Conservation (phyloP, 495 filamentous ascomycete genomes). For the Penicillium goetzii region DNA sequence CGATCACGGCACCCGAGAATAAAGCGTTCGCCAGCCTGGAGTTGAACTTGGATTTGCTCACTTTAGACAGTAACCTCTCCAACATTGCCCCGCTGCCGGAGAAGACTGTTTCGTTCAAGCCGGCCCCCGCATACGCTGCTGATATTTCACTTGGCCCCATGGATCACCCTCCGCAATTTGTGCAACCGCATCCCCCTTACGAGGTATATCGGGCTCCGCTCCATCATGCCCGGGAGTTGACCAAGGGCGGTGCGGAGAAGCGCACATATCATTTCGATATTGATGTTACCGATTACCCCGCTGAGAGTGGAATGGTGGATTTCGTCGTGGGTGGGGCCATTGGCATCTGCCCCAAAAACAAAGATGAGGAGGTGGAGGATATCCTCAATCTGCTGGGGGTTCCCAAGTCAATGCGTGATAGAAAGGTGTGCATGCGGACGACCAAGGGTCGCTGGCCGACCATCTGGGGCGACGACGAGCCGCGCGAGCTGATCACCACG, state of each 20-base stretch:
- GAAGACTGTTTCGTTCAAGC: conserved; percentile 69
- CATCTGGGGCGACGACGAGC: conserved; percentile 92
- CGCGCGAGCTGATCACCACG: conserved; percentile 83
- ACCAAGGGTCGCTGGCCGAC: conserved; percentile 89
- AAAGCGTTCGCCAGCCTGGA: conserved; percentile 78
- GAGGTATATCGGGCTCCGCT: conserved; percentile 86
- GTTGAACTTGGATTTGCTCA: conserved; percentile 75
- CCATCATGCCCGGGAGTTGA: conserved; percentile 81
- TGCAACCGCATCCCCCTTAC: conserved; percentile 94
- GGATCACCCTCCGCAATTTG: conserved; percentile 79
- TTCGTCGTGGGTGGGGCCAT: conserved; percentile 97
- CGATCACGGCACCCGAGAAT: conserved; percentile 65
- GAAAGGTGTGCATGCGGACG: conserved; percentile 76
- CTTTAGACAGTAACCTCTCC: conserved; percentile 67
- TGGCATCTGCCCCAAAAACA: conserved; percentile 87
- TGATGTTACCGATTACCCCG: conserved; percentile 93
- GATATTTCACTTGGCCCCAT: conserved; percentile 41
- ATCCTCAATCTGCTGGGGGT: conserved; percentile 79
- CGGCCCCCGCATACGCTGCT: conserved; percentile 43
- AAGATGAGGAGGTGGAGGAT: conserved; percentile 75
- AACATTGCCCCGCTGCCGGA: conserved; percentile 70
- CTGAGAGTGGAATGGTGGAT: conserved; percentile 77
- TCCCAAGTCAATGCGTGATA: conserved; percentile 77
- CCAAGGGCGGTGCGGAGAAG: conserved; percentile 90
- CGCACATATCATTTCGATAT: conserved; percentile 96